Conservation (phyloP, 371 early-diverging fungal genomes). For the Lichtheimia ornata region DNA sequence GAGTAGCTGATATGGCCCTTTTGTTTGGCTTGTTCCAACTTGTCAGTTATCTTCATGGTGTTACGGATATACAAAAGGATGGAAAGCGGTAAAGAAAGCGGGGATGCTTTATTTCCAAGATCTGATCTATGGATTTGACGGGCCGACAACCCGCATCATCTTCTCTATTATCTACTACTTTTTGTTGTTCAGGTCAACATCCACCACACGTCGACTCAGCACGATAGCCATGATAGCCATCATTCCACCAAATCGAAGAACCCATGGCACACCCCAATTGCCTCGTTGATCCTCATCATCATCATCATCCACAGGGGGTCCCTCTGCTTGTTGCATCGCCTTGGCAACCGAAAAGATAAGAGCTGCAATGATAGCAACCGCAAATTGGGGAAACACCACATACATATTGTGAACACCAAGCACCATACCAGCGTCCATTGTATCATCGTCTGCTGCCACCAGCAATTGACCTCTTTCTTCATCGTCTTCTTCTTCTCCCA, state of each 20-base stretch:
- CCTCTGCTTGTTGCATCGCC: slow-evolving; percentile 1
- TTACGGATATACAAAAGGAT: not conserved
- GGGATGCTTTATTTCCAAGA: not conserved
- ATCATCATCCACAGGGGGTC: not conserved
- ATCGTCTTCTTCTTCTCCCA: slow-evolving; percentile 16
- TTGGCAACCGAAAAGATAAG: slow-evolving; percentile 47
- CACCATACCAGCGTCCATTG: slow-evolving; percentile 62
- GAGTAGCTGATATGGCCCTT: slow-evolving; percentile 65
- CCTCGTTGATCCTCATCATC: slow-evolving; percentile 8
- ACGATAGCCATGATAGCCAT: slow-evolving; percentile 58
- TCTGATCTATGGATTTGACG: too few relatives aligned
- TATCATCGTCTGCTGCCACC: not conserved
- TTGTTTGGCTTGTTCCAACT: slow-evolving; percentile 38
- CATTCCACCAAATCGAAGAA: slow-evolving; percentile 59
- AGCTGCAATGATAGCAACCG: slow-evolving; percentile 51
- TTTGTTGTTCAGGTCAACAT: slow-evolving; percentile 3
- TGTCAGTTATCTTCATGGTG: slow-evolving; percentile 68
- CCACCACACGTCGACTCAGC: slow-evolving; percentile 27
- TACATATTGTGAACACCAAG: slow-evolving; percentile 83
- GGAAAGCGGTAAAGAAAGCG: not conserved
- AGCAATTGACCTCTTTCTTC: slow-evolving; percentile 3
- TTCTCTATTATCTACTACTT: too few relatives aligned
- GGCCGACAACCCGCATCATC: too few relatives aligned
- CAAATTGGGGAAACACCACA: slow-evolving; percentile 78
- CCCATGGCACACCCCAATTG: slow-evolving; percentile 44